phyloP scores from a whole-genome alignment of 345 rosid genomes.

The Melastoma malabathricum region DNA sequence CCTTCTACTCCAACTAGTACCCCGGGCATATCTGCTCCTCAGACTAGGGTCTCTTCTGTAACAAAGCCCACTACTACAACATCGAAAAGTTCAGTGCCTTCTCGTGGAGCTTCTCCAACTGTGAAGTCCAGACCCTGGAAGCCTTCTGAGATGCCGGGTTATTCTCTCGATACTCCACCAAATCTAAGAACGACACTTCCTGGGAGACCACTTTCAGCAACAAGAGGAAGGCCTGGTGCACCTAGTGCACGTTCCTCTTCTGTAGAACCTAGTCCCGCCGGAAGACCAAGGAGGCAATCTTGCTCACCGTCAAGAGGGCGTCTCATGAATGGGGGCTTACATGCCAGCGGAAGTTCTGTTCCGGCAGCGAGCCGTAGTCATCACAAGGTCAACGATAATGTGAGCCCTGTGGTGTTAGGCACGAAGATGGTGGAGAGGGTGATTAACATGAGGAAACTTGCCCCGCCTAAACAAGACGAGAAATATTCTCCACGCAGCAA shows the following conservation, averaged over 20 bases:
- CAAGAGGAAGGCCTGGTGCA: conserved; percentile 93
- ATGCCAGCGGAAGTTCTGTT: conserved; percentile 1
- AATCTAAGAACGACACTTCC: conserved; percentile 82
- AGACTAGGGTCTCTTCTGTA: conserved; percentile 13
- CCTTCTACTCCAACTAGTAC: conserved; percentile 51
- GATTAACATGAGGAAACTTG: conserved; percentile 81
- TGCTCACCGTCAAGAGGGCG: conserved; percentile 97
- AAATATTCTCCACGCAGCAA: conserved; percentile 67
- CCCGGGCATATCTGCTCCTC: conserved; percentile 36
- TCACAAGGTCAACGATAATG: conserved; percentile 42
- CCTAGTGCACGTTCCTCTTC: conserved; percentile 83
- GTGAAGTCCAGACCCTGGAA: conserved; percentile 86
- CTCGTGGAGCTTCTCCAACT: conserved; percentile 73
- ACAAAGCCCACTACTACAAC: conserved; percentile 12
- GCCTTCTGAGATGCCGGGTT: conserved; percentile 99
- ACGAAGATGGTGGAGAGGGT: conserved; percentile 96
- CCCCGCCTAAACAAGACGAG: conserved; percentile 72
- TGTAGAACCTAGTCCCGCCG: conserved; percentile 56
- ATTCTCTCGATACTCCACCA: conserved; percentile 88
- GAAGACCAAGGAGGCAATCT: conserved; percentile 74
- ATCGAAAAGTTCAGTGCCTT: conserved; percentile 38
- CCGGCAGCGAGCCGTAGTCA: no score
- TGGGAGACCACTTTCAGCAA: conserved; percentile 82
- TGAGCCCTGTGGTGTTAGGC: conserved; percentile 80
- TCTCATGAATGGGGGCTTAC: conserved; percentile 37